Conservation (phyloP, 129 eudicot genomes). For the Kitagawia praeruptora region DNA sequence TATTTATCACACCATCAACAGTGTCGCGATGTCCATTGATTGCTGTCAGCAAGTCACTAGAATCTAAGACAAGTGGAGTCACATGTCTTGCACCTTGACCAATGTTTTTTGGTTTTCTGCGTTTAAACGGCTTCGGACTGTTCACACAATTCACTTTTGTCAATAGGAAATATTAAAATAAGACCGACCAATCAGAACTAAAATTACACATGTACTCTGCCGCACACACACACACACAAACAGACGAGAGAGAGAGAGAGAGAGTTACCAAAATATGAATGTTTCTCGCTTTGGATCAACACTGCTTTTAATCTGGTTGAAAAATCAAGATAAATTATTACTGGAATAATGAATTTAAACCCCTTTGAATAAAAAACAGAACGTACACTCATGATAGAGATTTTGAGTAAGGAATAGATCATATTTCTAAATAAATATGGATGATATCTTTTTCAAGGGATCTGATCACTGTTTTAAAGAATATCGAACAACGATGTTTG, state of each 20-base stretch:
- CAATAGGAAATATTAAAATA: background rate
- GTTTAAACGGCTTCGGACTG: constrained; percentile 46
- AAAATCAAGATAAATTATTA: background rate
- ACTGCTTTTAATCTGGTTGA: constrained; percentile 47
- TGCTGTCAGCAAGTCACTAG: constrained; percentile 34
- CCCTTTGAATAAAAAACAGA: background rate
- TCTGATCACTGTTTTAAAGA: background rate
- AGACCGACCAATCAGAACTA: background rate
- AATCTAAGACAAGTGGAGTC: constrained; percentile 37
- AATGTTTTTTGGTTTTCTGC: constrained; percentile 30
- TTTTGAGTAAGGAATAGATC: background rate
- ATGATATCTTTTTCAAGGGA: background rate
- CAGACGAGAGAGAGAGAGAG: background rate
- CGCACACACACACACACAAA: too few relatives aligned
- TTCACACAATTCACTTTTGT: background rate
- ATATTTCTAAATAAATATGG: background rate
- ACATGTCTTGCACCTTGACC: constrained; percentile 35
- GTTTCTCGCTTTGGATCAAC: constrained; percentile 57
- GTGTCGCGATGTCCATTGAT: constrained; percentile 34
- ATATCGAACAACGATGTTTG: background rate
- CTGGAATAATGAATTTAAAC: background rate
- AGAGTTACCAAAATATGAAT: constrained; percentile 51
- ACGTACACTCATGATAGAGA: background rate
- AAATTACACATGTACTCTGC: background rate
- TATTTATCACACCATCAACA: constrained; percentile 30